Evolutionary conservation across 2,329 filamentous ascomycete genomes (phyloP), one percentile per base, ranked within the genome.

Genomic region (Ambrosiella beaveri): DNA sequence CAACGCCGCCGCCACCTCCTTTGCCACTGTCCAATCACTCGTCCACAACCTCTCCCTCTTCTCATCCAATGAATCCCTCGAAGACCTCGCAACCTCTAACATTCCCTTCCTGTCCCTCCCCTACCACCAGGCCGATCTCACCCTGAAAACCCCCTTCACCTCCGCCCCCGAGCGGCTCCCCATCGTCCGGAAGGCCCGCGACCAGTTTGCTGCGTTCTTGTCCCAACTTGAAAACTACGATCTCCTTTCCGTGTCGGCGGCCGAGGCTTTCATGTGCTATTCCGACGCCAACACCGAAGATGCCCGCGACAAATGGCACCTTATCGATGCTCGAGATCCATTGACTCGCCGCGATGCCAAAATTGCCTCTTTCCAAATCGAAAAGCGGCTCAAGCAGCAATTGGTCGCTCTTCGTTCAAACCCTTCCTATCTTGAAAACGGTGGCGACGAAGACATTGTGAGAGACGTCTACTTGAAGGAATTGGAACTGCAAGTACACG

Each of bases 21-120:
- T 95, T 71, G 75, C 85, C 65, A 75, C 85, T 68, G 90, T 86
- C 68, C 75, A 85, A 60, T 74, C 79, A 60, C 79, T 86, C 58
- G 80, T 87, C 62, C 75, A 80, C 63, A 76, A 81, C 61, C 75
- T 93, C 35, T 84, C 86, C 0, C 75, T 98, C 57, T 97, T 97
- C 77, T 95, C 88, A 64, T 76, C 82, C 40, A 98, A 98, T 70
- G 93, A 98, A 70, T 78, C 80, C 0, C 71, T 91, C 44, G 93
- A 98, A 62, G 93, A 98, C 71, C 73, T 96, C 38, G 75, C 86
- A 12, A 94, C 91, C 1, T 76, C 78, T n/a, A 84, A 95, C 65
- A 72, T 98, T 38, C 88, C 88, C 71, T 95, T 91, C 68, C 77
- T 98, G 61, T 77, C 88, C 19, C 79, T 90, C 62, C 78, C 85